Base-by-base conservation (phyloP, 257 asterid genomes). In the Lavandula angustifolia region DNA sequence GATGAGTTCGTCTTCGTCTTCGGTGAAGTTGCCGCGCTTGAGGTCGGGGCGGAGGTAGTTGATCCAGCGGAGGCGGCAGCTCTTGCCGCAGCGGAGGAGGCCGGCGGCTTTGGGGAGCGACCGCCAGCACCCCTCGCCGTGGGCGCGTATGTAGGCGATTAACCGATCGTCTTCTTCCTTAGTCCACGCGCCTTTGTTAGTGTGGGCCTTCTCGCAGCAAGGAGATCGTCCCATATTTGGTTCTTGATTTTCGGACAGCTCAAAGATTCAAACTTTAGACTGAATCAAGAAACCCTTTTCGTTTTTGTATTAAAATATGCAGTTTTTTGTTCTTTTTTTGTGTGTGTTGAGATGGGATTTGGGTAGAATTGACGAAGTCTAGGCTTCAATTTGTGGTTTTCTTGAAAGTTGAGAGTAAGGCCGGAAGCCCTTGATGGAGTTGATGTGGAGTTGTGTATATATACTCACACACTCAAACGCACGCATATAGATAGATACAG, bases 101-200 rank as follows among this genome's bases (percentile, higher is more conserved):
- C 98, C 98, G 68, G 96, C 96, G 44, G 96, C 87, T n/a, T 91
- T 91, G 7, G 98, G 98, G 4, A 88, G 84, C 0, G 95, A 86
- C 7, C 96, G 84, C 98, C 96, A 91, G 76, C 95, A 86, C 38
- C 98, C 98, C 64, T 91, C 98, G 16, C 96, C 95, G 67, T 91
- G 92, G 7, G 86, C 81, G 3, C 84, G 74, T 13, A 88, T 88
- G 44, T 91, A 91, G 10, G 94, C 80, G 33, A 85, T 80, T 11
- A 91, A 89, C 1, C 98, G 79, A 65, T 88, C 95, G 33, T 91
- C 98, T 79, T 91, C 98, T 72, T 91, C 98, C 60, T 88, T 91
- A 6, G 96, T 91, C 98, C 98, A 91, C 0, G 98, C 98, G 6
- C 98, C 98, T 78, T 92, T 92, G 81, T 92, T 92, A 0, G 98